These are phyloP conservation scores for Plectranthus barbatus DNA, from an alignment of 257 asterid genomes.

Conservation along the genomic window DNA sequence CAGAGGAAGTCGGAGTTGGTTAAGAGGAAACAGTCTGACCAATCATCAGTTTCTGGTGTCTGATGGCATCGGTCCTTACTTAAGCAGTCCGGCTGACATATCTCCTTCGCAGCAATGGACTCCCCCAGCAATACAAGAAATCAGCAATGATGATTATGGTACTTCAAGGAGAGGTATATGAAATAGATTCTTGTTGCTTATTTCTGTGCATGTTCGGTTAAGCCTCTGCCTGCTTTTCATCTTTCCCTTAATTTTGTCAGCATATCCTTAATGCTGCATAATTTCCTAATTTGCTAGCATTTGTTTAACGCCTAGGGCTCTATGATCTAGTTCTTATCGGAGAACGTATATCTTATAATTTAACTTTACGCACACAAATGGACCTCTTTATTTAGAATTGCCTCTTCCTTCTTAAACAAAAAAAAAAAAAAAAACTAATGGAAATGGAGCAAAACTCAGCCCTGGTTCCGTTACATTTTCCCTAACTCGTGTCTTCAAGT, in stretches of 20 bases:
- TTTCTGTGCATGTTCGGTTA: no score
- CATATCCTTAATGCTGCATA: background rate
- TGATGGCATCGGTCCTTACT: constrained; percentile 61
- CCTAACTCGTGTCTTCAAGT: background rate
- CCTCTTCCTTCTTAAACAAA: background rate
- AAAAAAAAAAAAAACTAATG: background rate
- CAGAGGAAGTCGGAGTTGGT: constrained; percentile 89
- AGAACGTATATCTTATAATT: background rate
- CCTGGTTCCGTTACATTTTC: background rate
- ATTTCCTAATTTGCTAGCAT: background rate
- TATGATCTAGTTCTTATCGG: background rate
- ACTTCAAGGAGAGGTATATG: constrained; percentile 62
- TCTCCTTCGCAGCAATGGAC: constrained; percentile 85
- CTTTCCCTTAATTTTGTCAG: background rate
- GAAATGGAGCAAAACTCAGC: background rate
- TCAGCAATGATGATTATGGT: constrained; percentile 57
- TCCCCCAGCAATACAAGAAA: constrained; percentile 88
- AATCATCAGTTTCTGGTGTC: constrained; percentile 61
- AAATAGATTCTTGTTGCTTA: no score
- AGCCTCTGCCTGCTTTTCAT: background rate
- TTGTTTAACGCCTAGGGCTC: background rate
- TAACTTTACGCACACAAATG: background rate
- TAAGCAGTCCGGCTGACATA: constrained; percentile 82
- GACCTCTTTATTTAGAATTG: background rate
- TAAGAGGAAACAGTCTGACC: constrained; percentile 53